Evolutionary conservation across 345 rosid species (phyloP).

Genomic region (Ricinus communis): DNA sequence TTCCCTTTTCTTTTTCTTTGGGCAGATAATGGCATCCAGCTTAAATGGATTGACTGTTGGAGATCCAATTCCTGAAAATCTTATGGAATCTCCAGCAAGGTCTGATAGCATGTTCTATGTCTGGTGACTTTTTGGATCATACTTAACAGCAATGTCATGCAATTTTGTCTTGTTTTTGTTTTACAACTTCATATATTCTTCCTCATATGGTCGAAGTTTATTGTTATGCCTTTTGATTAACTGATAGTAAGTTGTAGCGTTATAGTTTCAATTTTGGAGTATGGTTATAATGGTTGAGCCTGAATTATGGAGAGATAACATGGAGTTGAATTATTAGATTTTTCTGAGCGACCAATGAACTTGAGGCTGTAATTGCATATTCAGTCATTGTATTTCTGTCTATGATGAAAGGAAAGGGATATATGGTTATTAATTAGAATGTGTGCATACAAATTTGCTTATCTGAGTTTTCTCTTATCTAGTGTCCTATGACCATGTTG

Average conservation of each 20-base stretch:
- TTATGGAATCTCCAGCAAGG: conserved; percentile 83
- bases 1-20: neutral
- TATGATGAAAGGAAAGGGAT: neutral
- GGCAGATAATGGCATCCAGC: conserved; percentile 98
- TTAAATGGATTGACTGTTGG: conserved; percentile 91
- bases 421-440: neutral
- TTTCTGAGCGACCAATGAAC: neutral
- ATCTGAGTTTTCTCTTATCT: neutral
- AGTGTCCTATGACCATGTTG: neutral
- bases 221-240: neutral
- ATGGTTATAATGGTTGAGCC: neutral
- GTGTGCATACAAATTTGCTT: neutral
- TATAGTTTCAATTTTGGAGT: neutral
- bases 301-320: neutral
- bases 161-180: neutral
- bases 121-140: conserved; percentile 32
- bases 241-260: neutral
- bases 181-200: neutral
- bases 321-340: too few species aligned
- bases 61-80: conserved; percentile 73
- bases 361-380: neutral
- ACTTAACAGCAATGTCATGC: neutral
- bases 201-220: neutral
- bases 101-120: conserved; percentile 50
- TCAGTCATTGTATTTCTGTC: neutral